phyloP scores from a whole-genome alignment of 176 grass and related monocot genomes.

The Ensete glaucum region DNA sequence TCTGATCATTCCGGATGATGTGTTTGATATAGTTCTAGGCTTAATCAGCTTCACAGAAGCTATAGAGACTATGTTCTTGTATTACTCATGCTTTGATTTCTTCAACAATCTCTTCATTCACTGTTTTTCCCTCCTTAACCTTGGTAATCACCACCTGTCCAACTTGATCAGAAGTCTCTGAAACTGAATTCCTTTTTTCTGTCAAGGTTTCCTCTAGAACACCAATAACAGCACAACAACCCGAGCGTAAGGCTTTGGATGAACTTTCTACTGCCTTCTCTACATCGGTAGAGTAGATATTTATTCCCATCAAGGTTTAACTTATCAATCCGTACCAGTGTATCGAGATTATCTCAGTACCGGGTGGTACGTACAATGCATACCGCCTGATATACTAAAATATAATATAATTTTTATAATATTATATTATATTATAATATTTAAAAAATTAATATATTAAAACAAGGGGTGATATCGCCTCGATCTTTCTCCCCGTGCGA shows the following conservation, averaged over 20 bases:
- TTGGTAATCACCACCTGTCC: conserved; percentile 64
- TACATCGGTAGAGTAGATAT: conserved; percentile 63
- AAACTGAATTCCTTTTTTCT: conserved; percentile 44
- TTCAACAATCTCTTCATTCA: conserved; percentile 31
- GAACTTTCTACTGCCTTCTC: conserved; percentile 68
- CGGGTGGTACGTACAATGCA: too few species aligned
- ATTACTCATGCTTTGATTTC: conserved; percentile 47
- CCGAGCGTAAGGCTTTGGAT: conserved; percentile 43
- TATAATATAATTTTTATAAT: too few species aligned
- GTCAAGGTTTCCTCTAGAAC: conserved; percentile 50
- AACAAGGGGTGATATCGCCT: too few species aligned
- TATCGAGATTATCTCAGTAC: too few species aligned
- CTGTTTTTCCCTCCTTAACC: conserved; percentile 48
- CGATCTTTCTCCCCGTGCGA: too few species aligned
- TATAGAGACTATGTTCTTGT: conserved; percentile 58
- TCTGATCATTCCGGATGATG: conserved; percentile 62
- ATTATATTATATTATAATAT: too few species aligned
- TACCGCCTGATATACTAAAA: too few species aligned
- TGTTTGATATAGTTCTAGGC: conserved; percentile 66
- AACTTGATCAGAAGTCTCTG: conserved; percentile 61
- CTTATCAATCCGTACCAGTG: too few species aligned
- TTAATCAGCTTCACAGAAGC: conserved; percentile 60
- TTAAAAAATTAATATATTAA: too few species aligned
- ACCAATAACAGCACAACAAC: conserved; percentile 66
- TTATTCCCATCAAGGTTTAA: conserved; percentile 26